These are phyloP conservation scores for Penstemon eatonii DNA, from an alignment of 257 asterid species.

Conservation along the genomic window DNA sequence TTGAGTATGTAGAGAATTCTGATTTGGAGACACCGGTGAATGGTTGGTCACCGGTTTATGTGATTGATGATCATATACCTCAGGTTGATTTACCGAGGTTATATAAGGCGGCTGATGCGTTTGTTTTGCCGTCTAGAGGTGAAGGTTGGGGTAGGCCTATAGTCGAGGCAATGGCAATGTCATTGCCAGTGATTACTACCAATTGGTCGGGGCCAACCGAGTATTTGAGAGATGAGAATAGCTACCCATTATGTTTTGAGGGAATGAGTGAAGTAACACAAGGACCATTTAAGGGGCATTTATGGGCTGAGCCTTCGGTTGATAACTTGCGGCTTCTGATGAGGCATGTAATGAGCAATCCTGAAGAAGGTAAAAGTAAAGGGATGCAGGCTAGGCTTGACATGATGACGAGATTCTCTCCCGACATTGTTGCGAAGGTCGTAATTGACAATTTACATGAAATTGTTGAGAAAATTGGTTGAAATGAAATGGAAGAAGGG, in stretches of 20 bases:
- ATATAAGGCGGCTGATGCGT: constrained; percentile 61
- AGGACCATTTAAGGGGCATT: constrained; percentile 78
- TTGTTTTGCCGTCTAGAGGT: constrained; percentile 81
- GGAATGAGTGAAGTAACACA: constrained; percentile 64
- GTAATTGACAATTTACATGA: constrained; percentile 47
- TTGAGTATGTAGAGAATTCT: constrained; percentile 52
- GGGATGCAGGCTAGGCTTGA: constrained; percentile 71
- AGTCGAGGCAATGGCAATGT: constrained; percentile 94
- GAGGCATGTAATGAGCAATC: constrained; percentile 52
- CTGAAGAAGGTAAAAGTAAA: constrained; percentile 50
- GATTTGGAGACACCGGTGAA: constrained; percentile 45
- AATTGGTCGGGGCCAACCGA: constrained; percentile 96
- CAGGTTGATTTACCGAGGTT: constrained; percentile 74
- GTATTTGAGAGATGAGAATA: constrained; percentile 62
- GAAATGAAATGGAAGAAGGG: background rate
- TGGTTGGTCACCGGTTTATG: constrained; percentile 70
- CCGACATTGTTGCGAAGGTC: constrained; percentile 57
- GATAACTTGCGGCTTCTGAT: constrained; percentile 54
- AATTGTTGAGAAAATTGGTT: constrained; percentile 30
- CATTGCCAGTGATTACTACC: constrained; percentile 76
- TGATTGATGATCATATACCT: constrained; percentile 60
- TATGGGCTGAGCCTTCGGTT: constrained; percentile 87
- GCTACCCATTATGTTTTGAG: constrained; percentile 65
- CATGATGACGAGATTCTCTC: constrained; percentile 61
- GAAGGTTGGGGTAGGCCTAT: constrained; percentile 96